Base-by-base conservation (phyloP, 2,329 filamentous ascomycete species). In the Paecilomyces sp. region DNA sequence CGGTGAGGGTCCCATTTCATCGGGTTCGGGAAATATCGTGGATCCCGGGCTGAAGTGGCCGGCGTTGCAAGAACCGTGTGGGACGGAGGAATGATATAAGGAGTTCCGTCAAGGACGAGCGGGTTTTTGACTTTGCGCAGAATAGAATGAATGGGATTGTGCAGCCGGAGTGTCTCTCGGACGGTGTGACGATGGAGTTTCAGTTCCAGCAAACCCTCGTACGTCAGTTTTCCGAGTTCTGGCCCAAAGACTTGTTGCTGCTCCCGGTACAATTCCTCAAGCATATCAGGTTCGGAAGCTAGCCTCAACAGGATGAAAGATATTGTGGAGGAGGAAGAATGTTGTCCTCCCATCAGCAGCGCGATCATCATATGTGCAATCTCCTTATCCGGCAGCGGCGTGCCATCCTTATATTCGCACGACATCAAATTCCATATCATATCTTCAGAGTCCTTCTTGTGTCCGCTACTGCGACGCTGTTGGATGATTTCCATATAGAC, bases 281-380 rank as follows among this genome's bases (percentile, higher is more conserved):
- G 82, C 62, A 95, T 85, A n/a, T 92, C 82, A 12, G 91, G 90
- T 68, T 88, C 83, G 61, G 88, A 84, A 28, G 91, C 91, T 41
- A 96, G 85, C 65, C 88, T 88, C 50, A 95, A 83, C 73, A 94
- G 83, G 68, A 95, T 92, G 90, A 91, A 96, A 47, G 90, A 85
- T 68, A 86, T 88, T 47, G 90, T 92, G 22, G 90, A 91, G 3
- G 91, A 91, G 1, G 90, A 93, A 1, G 89, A 93, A 79, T 96
- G 91, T 73, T 96, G 91, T 59, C 91, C 91, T 61, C 90, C 91
- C 91, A 96, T 95, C 63, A 96, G 85, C 24, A 96, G 83, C 5
- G 91, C 91, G 75, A 96, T 96, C 90, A 96, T 93, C 85, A 96
- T 93, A 77, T 94, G 89, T 24, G 91, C 91, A 60, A 95, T 84